Evolutionary conservation across 768 basidiomycete genomes (phyloP).

Genomic region (Pleurotus sapidus): DNA sequence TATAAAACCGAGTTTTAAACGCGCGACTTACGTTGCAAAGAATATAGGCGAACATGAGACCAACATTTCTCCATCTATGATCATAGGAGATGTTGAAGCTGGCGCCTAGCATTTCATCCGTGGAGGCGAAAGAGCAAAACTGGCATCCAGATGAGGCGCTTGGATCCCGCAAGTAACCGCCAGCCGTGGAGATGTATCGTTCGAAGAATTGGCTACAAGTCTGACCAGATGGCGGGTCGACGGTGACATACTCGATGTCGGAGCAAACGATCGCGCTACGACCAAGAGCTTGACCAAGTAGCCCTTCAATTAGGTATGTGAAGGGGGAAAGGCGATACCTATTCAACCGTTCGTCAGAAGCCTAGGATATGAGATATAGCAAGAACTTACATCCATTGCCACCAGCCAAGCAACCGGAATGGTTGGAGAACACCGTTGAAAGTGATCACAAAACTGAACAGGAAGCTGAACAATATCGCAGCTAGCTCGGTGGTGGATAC

Average conservation of each 20-base stretch:
- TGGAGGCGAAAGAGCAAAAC: constrained; percentile 52
- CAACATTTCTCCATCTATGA: constrained; percentile 49
- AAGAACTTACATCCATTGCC: constrained; percentile 55
- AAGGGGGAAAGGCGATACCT: constrained; percentile 46
- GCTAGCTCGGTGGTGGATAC: constrained; percentile 59
- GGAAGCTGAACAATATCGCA: constrained; percentile 51
- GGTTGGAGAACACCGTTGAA: constrained; percentile 74
- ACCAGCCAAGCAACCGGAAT: constrained; percentile 58
- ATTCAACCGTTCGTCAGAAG: no score
- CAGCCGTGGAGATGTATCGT: constrained; percentile 44
- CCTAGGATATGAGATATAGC: no score
- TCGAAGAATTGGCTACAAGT: constrained; percentile 53
- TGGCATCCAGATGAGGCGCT: constrained; percentile 46
- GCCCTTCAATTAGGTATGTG: constrained; percentile 50
- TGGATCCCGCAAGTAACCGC: constrained; percentile 61
- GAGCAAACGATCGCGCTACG: constrained; percentile 52
- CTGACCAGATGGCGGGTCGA: constrained; percentile 57
- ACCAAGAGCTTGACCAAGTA: constrained; percentile 53
- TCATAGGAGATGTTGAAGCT: constrained; percentile 63
- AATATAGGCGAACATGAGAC: constrained; percentile 47
- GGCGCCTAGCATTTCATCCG: constrained; percentile 50
- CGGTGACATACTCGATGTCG: constrained; percentile 53
- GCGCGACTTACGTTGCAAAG: constrained; percentile 38
- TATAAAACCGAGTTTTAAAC: neutral
- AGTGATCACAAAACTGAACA: constrained; percentile 64